Evolutionary conservation across 1,284 basidiomycete genomes (phyloP).

Genomic region (Pseudozyma flocculosa): DNA sequence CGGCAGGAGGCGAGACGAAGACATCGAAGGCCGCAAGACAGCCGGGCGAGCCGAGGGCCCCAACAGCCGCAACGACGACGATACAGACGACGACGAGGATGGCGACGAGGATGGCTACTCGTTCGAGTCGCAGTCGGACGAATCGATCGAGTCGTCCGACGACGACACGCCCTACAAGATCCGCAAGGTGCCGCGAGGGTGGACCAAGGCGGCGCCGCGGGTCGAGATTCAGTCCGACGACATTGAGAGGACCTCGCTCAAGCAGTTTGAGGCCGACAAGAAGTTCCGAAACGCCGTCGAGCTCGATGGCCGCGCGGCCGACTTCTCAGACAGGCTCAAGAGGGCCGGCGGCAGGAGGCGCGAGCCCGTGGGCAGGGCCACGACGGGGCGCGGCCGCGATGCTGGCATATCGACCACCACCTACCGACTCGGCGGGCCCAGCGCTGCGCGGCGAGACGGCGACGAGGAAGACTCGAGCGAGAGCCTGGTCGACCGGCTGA

Average conservation of each 20-base stretch:
- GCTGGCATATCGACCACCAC: slow-evolving; percentile 29
- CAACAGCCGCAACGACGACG: too few species aligned
- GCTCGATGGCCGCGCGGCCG: slow-evolving; percentile 3
- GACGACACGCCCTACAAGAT: not conserved
- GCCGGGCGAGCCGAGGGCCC: slow-evolving; percentile 7
- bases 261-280: slow-evolving; percentile 13
- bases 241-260: slow-evolving; percentile 17
- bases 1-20: slow-evolving; percentile 1
- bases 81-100: not conserved
- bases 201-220: slow-evolving; percentile 12
- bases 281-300: slow-evolving; percentile 22
- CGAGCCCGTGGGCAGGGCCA: not conserved
- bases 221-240: slow-evolving; percentile 12
- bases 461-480: slow-evolving; percentile 2
- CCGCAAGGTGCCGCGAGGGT: not conserved
- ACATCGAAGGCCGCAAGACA: not conserved
- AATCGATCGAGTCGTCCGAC: not conserved
- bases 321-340: slow-evolving; percentile 22
- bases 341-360: not conserved
- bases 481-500: slow-evolving; percentile 20
- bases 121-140: not conserved
- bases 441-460: not conserved
- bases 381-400: slow-evolving; percentile 10
- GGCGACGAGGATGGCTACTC: slow-evolving; percentile 7
- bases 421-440: slow-evolving; percentile 9